Percentiles rank a stretch among this genome's conserved stretches.
phyloP scores from a whole-genome alignment of 2,329 filamentous ascomycete genomes.

The Hypoxylon sp. region DNA sequence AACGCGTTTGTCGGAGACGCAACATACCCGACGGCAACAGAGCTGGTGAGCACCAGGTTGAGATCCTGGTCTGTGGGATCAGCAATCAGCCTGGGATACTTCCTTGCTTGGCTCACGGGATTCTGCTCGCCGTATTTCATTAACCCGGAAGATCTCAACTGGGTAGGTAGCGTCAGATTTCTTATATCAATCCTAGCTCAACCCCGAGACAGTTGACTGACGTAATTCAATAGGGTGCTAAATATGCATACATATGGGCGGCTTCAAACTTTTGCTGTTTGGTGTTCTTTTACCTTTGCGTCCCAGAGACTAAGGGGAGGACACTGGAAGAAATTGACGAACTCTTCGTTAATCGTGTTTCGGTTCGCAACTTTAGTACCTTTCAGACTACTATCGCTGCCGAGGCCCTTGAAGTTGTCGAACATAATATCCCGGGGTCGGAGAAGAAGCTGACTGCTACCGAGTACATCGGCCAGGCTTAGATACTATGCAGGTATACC shows the following conservation, averaged over 20 bases:
- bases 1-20: slow-evolving; percentile 59
- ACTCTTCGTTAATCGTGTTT: slow-evolving; percentile 50
- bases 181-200: not conserved
- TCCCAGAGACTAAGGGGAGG: slow-evolving; percentile 52
- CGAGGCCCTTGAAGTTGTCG: slow-evolving; percentile 48
- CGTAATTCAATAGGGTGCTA: slow-evolving; percentile 54
- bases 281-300: slow-evolving; percentile 51
- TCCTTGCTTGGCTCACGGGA: slow-evolving; percentile 59
- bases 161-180: slow-evolving; percentile 42
- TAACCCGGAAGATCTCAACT: slow-evolving; percentile 52
- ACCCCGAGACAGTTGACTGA: slow-evolving; percentile 12
- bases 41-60: slow-evolving; percentile 61
- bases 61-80: slow-evolving; percentile 65
- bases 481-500: not conserved
- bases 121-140: slow-evolving; percentile 54
- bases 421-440: slow-evolving; percentile 23
- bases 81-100: slow-evolving; percentile 63
- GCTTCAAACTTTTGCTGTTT: slow-evolving; percentile 51
- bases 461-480: slow-evolving; percentile 41
- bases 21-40: slow-evolving; percentile 60
- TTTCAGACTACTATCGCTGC: slow-evolving; percentile 49
- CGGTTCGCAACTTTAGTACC: slow-evolving; percentile 49
- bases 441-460: slow-evolving; percentile 29
- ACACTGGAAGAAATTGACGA: slow-evolving; percentile 54
- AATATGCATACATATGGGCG: slow-evolving; percentile 62